A percentile compares a stretch with the other conserved stretches of the same genome.
Evolutionary conservation across 352 stramenopile species (phyloP).

Genomic region (Phytophthora niederhauseri): DNA sequence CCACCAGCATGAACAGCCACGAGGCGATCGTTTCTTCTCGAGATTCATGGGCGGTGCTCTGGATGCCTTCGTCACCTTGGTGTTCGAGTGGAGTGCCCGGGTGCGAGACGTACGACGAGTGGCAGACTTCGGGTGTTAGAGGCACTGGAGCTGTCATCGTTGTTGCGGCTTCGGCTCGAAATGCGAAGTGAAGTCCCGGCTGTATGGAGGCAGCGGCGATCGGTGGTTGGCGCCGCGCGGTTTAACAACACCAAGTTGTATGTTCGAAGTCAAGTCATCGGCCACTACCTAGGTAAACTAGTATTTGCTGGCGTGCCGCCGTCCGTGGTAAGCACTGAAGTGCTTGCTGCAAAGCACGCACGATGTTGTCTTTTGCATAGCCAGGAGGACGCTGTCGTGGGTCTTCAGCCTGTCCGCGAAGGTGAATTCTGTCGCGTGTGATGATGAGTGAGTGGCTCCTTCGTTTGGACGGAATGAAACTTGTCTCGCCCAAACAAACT

Average conservation of each 20-base stretch:
- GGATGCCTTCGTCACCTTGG: constrained; percentile 22
- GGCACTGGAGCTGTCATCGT: constrained; percentile 54
- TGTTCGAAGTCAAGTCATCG: constrained; percentile 19
- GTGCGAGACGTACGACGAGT: constrained; percentile 38
- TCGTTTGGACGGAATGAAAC: no score
- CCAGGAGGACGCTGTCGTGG: constrained; percentile 3
- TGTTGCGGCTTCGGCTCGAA: constrained; percentile 5
- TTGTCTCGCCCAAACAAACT: no score
- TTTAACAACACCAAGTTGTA: constrained; percentile 26
- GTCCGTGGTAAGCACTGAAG: constrained; percentile 12
- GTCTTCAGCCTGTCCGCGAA: neutral
- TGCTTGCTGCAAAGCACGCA: constrained; percentile 30
- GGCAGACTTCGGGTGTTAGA: constrained; percentile 36
- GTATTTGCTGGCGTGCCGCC: constrained; percentile 4
- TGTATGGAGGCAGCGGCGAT: neutral
- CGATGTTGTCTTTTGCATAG: constrained; percentile 26
- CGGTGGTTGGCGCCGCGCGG: constrained; percentile 10
- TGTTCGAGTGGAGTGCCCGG: constrained; percentile 23
- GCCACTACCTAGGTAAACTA: neutral
- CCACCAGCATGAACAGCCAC: constrained; percentile 69
- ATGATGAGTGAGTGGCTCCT: no score
- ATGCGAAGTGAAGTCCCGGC: constrained; percentile 4
- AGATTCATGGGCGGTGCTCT: constrained; percentile 23
- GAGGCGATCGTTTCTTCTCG: constrained; percentile 57
- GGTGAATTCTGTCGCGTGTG: no score